Base-by-base conservation (phyloP, 2,329 filamentous ascomycete species). In the Sclerotiophoma versabilis region DNA sequence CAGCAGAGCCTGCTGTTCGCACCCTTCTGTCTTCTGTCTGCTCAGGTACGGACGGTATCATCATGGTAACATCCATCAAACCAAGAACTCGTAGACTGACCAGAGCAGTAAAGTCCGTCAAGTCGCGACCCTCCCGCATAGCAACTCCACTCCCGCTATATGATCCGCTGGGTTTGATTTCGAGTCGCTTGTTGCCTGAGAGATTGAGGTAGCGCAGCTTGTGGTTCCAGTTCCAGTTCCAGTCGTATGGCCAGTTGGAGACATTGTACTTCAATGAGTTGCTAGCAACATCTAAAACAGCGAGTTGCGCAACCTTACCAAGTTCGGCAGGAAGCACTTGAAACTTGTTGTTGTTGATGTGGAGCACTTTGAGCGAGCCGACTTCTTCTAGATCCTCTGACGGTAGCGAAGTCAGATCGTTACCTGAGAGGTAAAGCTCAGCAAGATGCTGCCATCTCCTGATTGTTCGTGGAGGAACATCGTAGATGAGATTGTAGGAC, bases 191-290 rank as follows among this genome's bases (percentile, higher is more conserved):
- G 79, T 99, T 99, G 45, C 95, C 95, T 0, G 93, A 98, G 69
- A 99, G 82, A 70, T 98, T 99, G 59, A 99, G 87, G 70, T 96
- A 99, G 59, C 93, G 90, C 62, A 99, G 79, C 66, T 97, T 96
- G 42, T 90, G 91, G 69, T 99, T 99, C 82, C 95, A 91, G 70
- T 98, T 98, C 95, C 95, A 99, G 69, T 99, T 99, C 95, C 95
- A 99, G 73, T 99, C 95, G 72, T 99, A 99, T 0, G 93, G 95
- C 82, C 96, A 96, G 70, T 99, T 99, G 25, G 92, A 95, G 41
- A 99, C 96, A 72, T 99, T 99, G 83, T 99, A 99, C 76, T 98
- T 99, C 52, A 99, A 81, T 19, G 86, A 87, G 71, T 99, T 99
- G 81, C 91, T 97, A 57, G 93, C 93, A 59, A 96, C 96, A 76